A percentile compares a stretch with the other conserved stretches of the same genome.
These are phyloP conservation scores for Papiliotrema terrestris DNA, from an alignment of 1,284 basidiomycete genomes.

Conservation along the genomic window DNA sequence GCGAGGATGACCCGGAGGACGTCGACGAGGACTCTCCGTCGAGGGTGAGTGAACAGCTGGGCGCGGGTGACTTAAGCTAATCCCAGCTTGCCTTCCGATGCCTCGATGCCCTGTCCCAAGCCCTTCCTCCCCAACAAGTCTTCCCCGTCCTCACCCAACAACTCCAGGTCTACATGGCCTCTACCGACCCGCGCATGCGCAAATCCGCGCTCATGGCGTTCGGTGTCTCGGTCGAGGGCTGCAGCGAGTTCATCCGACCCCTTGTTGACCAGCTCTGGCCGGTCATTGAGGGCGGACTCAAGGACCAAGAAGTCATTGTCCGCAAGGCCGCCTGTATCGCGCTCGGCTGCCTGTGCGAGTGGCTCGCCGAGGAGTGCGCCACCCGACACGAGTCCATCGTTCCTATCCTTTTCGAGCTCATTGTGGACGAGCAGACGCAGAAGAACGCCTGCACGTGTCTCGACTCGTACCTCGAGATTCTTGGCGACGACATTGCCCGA, in stretches of 20 bases:
- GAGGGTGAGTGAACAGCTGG: constrained; percentile 57
- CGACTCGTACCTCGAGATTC: constrained; percentile 92
- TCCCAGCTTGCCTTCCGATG: constrained; percentile 83
- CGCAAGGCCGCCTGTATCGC: constrained; percentile 93
- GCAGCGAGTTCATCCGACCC: constrained; percentile 96
- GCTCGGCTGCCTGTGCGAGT: constrained; percentile 95
- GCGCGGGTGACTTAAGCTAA: constrained; percentile 8
- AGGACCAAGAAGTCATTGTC: constrained; percentile 77
- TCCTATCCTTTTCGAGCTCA: constrained; percentile 85
- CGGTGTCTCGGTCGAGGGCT: constrained; percentile 94
- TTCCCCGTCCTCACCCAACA: constrained; percentile 87
- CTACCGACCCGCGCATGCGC: constrained; percentile 69
- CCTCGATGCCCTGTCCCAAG: constrained; percentile 89
- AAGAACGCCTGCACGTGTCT: constrained; percentile 91
- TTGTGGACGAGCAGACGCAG: constrained; percentile 84
- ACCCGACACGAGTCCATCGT: constrained; percentile 79
- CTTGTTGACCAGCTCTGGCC: constrained; percentile 93
- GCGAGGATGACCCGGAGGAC: constrained; percentile 84
- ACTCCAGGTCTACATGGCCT: constrained; percentile 77
- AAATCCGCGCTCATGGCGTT: constrained; percentile 95
- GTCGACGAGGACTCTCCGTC: constrained; percentile 77
- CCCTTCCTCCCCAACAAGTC: constrained; percentile 90
- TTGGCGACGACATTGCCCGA: constrained; percentile 78
- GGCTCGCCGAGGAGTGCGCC: constrained; percentile 91
- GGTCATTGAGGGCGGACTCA: constrained; percentile 83